These are phyloP conservation scores for Lactifluus volemus DNA, from an alignment of 768 basidiomycete genomes.

Conservation along the genomic window DNA sequence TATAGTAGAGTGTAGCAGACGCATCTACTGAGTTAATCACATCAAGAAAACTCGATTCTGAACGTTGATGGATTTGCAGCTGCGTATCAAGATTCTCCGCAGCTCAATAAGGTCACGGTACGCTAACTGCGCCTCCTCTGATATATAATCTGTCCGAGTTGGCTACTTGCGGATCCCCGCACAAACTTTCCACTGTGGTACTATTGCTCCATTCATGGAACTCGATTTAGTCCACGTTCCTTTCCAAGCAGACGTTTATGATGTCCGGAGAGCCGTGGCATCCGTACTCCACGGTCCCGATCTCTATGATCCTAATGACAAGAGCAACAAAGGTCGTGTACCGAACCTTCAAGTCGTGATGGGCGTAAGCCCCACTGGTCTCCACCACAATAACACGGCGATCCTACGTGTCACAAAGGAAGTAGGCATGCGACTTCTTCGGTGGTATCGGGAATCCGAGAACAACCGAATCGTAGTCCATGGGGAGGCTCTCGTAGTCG, in stretches of 20 bases:
- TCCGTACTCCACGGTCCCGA: slow-evolving; percentile 47
- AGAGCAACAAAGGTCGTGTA: slow-evolving; percentile 21
- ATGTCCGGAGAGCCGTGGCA: slow-evolving; percentile 50
- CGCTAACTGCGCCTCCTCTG: background rate
- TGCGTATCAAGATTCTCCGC: background rate
- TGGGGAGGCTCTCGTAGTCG: slow-evolving; percentile 20
- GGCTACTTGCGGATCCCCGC: background rate
- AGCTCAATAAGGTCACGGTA: background rate
- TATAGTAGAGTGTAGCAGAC: too few relatives aligned
- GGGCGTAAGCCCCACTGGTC: slow-evolving; percentile 39
- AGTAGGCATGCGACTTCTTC: slow-evolving; percentile 40
- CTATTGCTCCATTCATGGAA: slow-evolving; percentile 27
- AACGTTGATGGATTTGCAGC: too few relatives aligned
- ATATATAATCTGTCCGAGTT: background rate
- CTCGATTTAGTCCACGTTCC: slow-evolving; percentile 28
- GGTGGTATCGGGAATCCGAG: slow-evolving; percentile 30
- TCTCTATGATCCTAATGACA: slow-evolving; percentile 33
- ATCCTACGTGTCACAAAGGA: slow-evolving; percentile 24
- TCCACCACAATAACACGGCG: slow-evolving; percentile 49
- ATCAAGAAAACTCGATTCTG: too few relatives aligned
- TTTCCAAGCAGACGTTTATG: slow-evolving; percentile 40
- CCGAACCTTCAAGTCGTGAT: slow-evolving; percentile 58
- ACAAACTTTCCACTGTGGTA: too few relatives aligned
- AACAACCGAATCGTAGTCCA: slow-evolving; percentile 24
- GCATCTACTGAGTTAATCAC: too few relatives aligned